Evolutionary conservation across 805 yeast species (phyloP).

Genomic region (Candida fluviatilis): DNA sequence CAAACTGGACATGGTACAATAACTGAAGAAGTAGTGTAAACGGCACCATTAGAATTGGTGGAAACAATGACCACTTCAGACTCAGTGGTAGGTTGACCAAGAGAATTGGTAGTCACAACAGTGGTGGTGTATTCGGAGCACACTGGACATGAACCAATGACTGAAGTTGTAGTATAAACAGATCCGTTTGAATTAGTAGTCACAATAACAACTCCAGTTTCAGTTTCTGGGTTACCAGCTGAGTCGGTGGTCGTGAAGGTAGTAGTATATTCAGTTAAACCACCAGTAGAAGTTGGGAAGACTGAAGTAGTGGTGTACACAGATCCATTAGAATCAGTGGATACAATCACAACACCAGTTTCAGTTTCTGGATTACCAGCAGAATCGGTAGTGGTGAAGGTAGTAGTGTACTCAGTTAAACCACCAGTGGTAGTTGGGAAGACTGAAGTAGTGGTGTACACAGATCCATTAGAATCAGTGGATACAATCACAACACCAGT

Average conservation of each 20-base stretch:
- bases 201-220: slow-evolving; percentile 9
- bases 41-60: slow-evolving; percentile 12
- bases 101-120: slow-evolving; percentile 9
- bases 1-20: no score
- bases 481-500: slow-evolving; percentile 12
- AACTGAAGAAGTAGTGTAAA: slow-evolving; percentile 5
- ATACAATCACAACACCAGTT: slow-evolving; percentile 11
- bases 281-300: no score
- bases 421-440: background rate
- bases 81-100: slow-evolving; percentile 6
- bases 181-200: slow-evolving; percentile 14
- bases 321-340: slow-evolving; percentile 9
- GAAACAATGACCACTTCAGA: slow-evolving; percentile 11
- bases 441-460: slow-evolving; percentile 8
- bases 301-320: no score
- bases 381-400: background rate
- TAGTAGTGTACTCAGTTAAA: background rate
- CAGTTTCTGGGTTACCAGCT: slow-evolving; percentile 6
- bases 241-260: slow-evolving; percentile 10
- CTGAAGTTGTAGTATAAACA: no score
- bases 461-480: slow-evolving; percentile 8
- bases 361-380: slow-evolving; percentile 6
- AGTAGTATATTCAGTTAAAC: slow-evolving; percentile 6
- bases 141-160: no score
- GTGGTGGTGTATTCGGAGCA: slow-evolving; percentile 8